A percentile compares a stretch with the other conserved stretches of the same genome.
These are phyloP conservation scores for Paecilomyces formosus DNA, from an alignment of 2,329 filamentous ascomycete genomes.

Conservation along the genomic window DNA sequence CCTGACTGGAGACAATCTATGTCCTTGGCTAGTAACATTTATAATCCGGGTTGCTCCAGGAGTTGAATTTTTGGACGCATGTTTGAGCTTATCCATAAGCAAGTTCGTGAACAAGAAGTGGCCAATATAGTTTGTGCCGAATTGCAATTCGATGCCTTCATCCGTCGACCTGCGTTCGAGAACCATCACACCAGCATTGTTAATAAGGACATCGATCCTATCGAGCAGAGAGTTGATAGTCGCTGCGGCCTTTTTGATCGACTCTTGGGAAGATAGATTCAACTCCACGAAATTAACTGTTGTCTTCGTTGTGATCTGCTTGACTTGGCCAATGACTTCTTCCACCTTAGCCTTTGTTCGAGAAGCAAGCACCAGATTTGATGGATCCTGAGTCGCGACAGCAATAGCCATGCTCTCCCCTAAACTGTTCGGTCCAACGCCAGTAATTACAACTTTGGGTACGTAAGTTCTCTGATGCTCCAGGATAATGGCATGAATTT, in stretches of 20 bases:
- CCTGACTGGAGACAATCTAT: constrained; percentile 18
- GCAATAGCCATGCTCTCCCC: constrained; percentile 24
- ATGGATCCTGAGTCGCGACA: constrained; percentile 23
- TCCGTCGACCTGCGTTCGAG: constrained; percentile 14
- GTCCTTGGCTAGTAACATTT: constrained; percentile 15
- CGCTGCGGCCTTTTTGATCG: constrained; percentile 17
- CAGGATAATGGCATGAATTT: background rate
- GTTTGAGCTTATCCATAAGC: constrained; percentile 17
- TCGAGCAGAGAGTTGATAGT: constrained; percentile 11
- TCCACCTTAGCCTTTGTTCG: constrained; percentile 25
- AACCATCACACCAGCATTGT: constrained; percentile 28
- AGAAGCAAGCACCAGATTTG: constrained; percentile 30
- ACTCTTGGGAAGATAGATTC: constrained; percentile 21
- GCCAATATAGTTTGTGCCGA: constrained; percentile 28
- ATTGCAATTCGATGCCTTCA: constrained; percentile 24
- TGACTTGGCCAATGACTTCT: constrained; percentile 17
- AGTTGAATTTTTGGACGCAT: constrained; percentile 6
- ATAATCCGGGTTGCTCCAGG: constrained; percentile 12
- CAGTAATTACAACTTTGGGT: constrained; percentile 30
- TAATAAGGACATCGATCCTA: constrained; percentile 23
- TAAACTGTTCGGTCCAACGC: constrained; percentile 27
- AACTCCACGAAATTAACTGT: constrained; percentile 5
- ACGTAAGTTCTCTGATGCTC: background rate
- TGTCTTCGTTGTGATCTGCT: constrained; percentile 1
- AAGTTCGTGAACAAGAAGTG: constrained; percentile 26